These are phyloP conservation scores for Aspergillus sp. DNA, from an alignment of 2,329 filamentous ascomycete genomes.

Conservation along the genomic window DNA sequence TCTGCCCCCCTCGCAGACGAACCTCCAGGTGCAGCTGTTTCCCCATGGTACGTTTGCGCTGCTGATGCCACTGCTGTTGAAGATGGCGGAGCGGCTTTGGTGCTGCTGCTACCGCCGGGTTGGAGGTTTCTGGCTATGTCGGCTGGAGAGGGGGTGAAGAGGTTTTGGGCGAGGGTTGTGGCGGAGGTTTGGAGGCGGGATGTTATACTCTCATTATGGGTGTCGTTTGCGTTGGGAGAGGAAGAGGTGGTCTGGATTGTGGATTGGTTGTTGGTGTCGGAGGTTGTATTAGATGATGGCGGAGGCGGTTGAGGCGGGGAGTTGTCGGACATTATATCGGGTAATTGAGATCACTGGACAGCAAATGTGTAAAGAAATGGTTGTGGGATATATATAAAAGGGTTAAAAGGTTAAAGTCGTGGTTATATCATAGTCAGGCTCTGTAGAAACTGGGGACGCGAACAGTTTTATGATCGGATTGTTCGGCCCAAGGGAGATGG, in stretches of 20 bases:
- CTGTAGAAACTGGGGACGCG: no score
- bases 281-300: conserved; percentile 5
- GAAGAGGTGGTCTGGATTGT: background rate
- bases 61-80: conserved; percentile 12
- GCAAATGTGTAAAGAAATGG: no score
- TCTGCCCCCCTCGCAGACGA: background rate
- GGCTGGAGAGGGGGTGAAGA: conserved; percentile 16
- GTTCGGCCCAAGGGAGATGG: no score
- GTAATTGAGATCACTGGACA: no score
- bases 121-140: conserved; percentile 16
- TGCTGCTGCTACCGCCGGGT: conserved; percentile 7
- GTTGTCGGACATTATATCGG: background rate
- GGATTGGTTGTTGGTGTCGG: conserved; percentile 1
- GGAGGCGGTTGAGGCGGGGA: background rate
- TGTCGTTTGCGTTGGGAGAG: conserved; percentile 5
- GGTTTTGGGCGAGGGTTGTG: conserved; percentile 25
- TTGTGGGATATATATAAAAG: no score
- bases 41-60: conserved; percentile 9
- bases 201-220: conserved; percentile 5
- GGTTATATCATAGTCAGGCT: no score
- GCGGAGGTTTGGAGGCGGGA: conserved; percentile 29
- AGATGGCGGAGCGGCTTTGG: conserved; percentile 9
- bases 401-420: no score
- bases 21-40: conserved; percentile 7
- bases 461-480: no score